Evolutionary conservation across 257 asterid genomes (phyloP).

Genomic region (Datura wrightii): DNA sequence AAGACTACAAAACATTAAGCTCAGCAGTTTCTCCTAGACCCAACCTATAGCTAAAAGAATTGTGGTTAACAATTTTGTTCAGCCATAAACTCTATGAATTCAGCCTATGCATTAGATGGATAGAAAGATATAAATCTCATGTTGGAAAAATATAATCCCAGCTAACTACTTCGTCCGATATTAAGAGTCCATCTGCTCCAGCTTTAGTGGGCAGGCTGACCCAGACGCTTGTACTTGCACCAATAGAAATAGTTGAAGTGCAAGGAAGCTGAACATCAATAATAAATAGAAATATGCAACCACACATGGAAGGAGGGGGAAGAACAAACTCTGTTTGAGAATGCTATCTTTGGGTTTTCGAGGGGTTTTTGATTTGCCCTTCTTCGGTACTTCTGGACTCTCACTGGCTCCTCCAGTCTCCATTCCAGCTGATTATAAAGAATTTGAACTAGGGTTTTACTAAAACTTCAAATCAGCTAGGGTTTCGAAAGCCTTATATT

Average conservation of each 20-base stretch:
- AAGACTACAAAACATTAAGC: neutral
- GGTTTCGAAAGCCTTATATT: neutral
- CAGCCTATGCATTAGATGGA: too few species aligned
- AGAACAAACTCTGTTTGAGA: constrained; percentile 72
- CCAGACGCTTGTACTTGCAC: neutral
- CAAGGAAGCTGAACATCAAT: neutral
- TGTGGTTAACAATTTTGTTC: neutral
- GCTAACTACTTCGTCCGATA: neutral
- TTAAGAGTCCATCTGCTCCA: neutral
- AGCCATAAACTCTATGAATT: too few species aligned
- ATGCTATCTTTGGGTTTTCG: constrained; percentile 66
- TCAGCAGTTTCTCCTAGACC: neutral
- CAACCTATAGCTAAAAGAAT: neutral
- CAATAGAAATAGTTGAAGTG: neutral
- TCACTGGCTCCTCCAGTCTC: constrained; percentile 59
- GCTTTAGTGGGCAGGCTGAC: neutral
- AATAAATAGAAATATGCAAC: neutral
- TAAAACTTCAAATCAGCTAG: neutral
- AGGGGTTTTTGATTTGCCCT: constrained; percentile 65
- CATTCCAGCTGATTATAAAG: constrained; percentile 42
- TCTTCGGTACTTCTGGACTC: constrained; percentile 53
- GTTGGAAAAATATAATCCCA: neutral
- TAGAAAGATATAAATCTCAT: neutral
- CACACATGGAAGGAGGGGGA: neutral
- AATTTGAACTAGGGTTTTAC: neutral